Evolutionary conservation across 2,329 filamentous ascomycete genomes (phyloP), one percentile per base, ranked within the genome.

Genomic region (Sphaerostilbella broomeana): DNA sequence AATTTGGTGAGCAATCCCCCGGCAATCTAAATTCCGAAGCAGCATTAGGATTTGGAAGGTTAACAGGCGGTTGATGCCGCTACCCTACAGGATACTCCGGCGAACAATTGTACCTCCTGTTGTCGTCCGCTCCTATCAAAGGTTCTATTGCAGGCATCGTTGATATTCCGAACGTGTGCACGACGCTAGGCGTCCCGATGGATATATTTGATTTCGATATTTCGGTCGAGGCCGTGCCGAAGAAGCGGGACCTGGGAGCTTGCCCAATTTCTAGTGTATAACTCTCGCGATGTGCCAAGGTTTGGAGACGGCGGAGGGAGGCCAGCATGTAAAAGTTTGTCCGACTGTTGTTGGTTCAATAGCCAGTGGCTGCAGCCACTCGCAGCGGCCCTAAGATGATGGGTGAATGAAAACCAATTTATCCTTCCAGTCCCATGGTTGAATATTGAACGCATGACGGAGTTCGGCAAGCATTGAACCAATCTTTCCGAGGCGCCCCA

Each of bases 201-300:
- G 89, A 95, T 63, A 94, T 95, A 38, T 95, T 95, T 53, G 86
- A 92, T 55, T 94, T 95, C 61, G 88, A 95, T 57, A 90, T 95
- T 50, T 76, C 79, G 1, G 35, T 55, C 12, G 52, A 55, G 20
- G 44, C 44, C 1, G 48, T 45, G n/a, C 41, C 50, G 18, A 38
- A 43, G 15, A 51, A 50, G 43, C 38, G 48, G 21, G 36, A 48
- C 13, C 15, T 53, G 17, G 52, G 49, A 9, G 35, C 48, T 5
- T 55, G 52, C 27, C 40, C 52, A 2, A 15, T 51, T 15, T 43
- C 41, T 11, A 35, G 37, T 29, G 30, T 40, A 19, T 40, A 28
- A 29, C 8, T 31, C 18, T n/a, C n/a, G n/a, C n/a, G n/a, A n/a
- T n/a, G n/a, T n/a, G n/a, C n/a, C n/a, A n/a, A n/a, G n/a, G n/a